A percentile compares a stretch with the other conserved stretches of the same genome.
Conservation (phyloP, 1,284 basidiomycete genomes). For the Heimioporus punctisporus region DNA sequence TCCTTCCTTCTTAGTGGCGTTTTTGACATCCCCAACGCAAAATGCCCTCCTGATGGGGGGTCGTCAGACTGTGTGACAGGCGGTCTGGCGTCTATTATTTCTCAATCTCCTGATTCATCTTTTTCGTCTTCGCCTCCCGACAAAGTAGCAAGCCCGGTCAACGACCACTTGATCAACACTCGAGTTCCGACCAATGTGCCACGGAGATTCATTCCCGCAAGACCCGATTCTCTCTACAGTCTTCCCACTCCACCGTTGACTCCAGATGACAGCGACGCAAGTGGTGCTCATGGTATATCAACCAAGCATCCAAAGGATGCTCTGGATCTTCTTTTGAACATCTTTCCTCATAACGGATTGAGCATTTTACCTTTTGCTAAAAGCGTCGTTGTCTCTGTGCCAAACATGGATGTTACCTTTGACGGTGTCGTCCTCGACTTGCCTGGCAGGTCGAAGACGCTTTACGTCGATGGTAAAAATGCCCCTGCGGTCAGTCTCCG, state of each 20-base stretch:
- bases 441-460: constrained; percentile 68
- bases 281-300: constrained; percentile 35
- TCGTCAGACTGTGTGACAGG: constrained; percentile 92
- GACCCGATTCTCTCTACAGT: constrained; percentile 30
- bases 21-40: constrained; percentile 86
- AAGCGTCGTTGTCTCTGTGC: constrained; percentile 71
- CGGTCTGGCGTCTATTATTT: constrained; percentile 69
- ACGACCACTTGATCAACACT: constrained; percentile 32
- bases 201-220: constrained; percentile 48
- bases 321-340: constrained; percentile 72
- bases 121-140: constrained; percentile 42
- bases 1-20: constrained; percentile 62
- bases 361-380: constrained; percentile 68
- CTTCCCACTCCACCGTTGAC: constrained; percentile 43
- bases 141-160: constrained; percentile 32
- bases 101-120: constrained; percentile 43
- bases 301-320: constrained; percentile 56
- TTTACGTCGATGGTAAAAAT: constrained; percentile 83
- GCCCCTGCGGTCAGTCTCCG: constrained; percentile 74
- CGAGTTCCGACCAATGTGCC: constrained; percentile 30
- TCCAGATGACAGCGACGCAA: constrained; percentile 32
- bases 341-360: constrained; percentile 74
- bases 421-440: constrained; percentile 77
- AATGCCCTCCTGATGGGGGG: constrained; percentile 93
- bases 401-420: constrained; percentile 65